Evolutionary conservation across 371 early-diverging fungal genomes (phyloP).

Genomic region (Mortierella sp.): DNA sequence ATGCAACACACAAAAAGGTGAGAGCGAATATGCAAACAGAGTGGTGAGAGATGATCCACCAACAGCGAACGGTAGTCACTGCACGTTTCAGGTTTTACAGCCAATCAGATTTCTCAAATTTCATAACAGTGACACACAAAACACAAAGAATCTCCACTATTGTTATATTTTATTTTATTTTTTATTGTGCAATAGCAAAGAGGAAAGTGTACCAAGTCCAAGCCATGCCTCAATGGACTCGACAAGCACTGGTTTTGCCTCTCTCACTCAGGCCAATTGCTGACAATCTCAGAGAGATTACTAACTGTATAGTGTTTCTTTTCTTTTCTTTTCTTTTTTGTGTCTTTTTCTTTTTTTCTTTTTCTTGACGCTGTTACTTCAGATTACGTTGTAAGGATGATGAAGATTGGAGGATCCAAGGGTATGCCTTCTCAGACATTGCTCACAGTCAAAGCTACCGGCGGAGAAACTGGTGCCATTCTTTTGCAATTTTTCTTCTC

Average conservation of each 20-base stretch:
- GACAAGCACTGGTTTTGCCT: too few relatives aligned
- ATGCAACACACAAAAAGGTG: background rate
- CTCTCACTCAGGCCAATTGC: too few relatives aligned
- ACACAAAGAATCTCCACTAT: too few relatives aligned
- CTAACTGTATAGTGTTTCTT: background rate
- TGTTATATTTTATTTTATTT: too few relatives aligned
- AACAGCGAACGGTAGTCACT: background rate
- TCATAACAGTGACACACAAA: too few relatives aligned
- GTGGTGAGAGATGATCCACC: background rate
- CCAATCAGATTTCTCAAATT: slow-evolving; percentile 1
- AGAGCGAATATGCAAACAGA: background rate
- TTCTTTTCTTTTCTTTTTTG: background rate
- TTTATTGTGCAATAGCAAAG: background rate
- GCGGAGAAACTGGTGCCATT: background rate
- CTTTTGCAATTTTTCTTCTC: background rate
- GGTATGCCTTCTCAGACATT: background rate
- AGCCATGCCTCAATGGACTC: too few relatives aligned
- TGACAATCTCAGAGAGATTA: background rate
- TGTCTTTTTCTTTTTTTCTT: background rate
- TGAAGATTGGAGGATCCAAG: background rate
- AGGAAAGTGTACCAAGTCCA: background rate
- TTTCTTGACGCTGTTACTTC: background rate
- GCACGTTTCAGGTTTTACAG: background rate
- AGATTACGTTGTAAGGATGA: background rate
- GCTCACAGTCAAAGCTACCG: background rate